Evolutionary conservation across 2,329 filamentous ascomycete species (phyloP).

Genomic region (Chaetoscypha palmicola): DNA sequence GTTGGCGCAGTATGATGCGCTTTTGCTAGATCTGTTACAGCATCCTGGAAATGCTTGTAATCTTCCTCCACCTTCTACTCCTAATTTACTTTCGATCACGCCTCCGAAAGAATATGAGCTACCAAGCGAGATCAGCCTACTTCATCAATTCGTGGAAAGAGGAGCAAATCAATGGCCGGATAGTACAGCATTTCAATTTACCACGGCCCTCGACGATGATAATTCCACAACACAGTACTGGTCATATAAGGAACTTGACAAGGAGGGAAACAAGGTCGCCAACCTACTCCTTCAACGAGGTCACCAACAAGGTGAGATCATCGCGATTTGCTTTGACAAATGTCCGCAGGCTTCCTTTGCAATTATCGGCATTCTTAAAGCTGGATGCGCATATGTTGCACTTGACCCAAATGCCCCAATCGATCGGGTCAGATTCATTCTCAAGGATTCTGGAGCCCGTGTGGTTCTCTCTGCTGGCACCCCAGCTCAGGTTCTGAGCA

Average conservation of each 20-base stretch:
- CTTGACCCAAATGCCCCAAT: constrained; percentile 34
- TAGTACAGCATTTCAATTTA: constrained; percentile 69
- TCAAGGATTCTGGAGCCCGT: constrained; percentile 57
- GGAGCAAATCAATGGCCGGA: constrained; percentile 50
- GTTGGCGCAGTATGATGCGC: constrained; percentile 62
- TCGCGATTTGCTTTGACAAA: constrained; percentile 34
- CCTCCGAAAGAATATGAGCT: constrained; percentile 54
- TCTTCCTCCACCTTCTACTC: constrained; percentile 12
- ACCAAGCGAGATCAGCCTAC: constrained; percentile 45
- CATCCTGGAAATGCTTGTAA: constrained; percentile 35
- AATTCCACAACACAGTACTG: constrained; percentile 48
- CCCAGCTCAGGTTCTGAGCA: constrained; percentile 35
- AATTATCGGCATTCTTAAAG: constrained; percentile 32
- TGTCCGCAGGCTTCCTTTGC: constrained; percentile 33
- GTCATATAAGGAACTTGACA: constrained; percentile 68
- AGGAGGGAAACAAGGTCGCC: constrained; percentile 65
- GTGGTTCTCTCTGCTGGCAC: constrained; percentile 53
- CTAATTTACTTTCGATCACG: constrained; percentile 55
- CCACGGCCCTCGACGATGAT: constrained; percentile 45
- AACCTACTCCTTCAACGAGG: constrained; percentile 49
- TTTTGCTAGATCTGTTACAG: constrained; percentile 53
- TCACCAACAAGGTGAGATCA: constrained; percentile 44
- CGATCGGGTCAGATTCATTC: constrained; percentile 29
- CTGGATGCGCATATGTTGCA: constrained; percentile 34
- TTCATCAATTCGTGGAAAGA: constrained; percentile 74